phyloP scores from a whole-genome alignment of 306 rosid species.

The Begonia fuchsioides region DNA sequence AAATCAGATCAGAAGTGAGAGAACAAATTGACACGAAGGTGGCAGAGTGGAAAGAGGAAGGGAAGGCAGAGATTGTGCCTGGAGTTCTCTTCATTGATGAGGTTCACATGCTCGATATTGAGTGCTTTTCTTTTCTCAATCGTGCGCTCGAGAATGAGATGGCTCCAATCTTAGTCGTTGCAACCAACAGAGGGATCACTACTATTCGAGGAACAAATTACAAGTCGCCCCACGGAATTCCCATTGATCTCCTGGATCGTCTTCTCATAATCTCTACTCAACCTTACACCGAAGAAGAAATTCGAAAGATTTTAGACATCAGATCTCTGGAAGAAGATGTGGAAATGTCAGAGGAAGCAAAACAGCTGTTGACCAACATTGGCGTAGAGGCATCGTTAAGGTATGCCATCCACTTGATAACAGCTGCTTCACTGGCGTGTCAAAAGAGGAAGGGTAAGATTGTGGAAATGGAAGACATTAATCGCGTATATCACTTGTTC shows the following conservation, averaged over 20 bases:
- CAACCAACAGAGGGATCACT: conserved; percentile 93
- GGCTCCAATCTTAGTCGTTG: conserved; percentile 92
- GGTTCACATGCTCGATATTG: conserved; percentile 96
- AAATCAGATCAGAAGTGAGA: conserved; percentile 93
- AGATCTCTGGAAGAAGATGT: conserved; percentile 93
- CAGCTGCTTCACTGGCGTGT: conserved; percentile 74
- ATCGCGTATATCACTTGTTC: conserved; percentile 82
- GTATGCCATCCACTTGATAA: conserved; percentile 88
- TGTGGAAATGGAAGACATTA: conserved; percentile 86
- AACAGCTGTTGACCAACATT: conserved; percentile 65
- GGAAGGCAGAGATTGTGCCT: conserved; percentile 94
- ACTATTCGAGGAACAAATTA: conserved; percentile 86
- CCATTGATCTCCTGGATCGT: conserved; percentile 81
- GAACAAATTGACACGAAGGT: conserved; percentile 99
- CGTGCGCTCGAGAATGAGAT: conserved; percentile 95
- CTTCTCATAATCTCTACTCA: conserved; percentile 82
- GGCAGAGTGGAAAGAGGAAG: conserved; percentile 99
- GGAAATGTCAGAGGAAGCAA: conserved; percentile 85
- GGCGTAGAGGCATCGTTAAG: conserved; percentile 87
- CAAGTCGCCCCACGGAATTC: conserved; percentile 95
- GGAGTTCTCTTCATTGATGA: conserved; percentile 95
- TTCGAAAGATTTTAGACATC: conserved; percentile 70
- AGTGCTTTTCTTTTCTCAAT: conserved; percentile 84
- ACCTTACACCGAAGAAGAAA: conserved; percentile 73
- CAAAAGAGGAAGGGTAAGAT: conserved; percentile 67